phyloP scores from a whole-genome alignment of 1,139 yeast genomes.

The Diutina ranongensis region DNA sequence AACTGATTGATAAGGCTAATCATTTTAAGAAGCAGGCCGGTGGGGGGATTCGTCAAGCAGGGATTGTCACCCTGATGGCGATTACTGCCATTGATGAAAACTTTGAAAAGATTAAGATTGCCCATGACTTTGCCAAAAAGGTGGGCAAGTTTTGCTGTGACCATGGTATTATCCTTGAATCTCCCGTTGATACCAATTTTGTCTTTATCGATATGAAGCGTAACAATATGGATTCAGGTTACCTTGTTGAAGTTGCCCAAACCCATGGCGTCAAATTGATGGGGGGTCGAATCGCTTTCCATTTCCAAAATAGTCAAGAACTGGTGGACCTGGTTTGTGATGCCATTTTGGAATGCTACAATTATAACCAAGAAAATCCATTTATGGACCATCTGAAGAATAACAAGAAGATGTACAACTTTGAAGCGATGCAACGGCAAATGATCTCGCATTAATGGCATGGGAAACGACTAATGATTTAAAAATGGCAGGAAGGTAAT shows the following conservation, averaged over 20 bases:
- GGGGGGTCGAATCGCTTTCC: slow-evolving; percentile 78
- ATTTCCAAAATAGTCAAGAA: slow-evolving; percentile 61
- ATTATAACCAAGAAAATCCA: slow-evolving; percentile 25
- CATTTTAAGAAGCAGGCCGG: slow-evolving; percentile 92
- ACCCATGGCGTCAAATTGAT: slow-evolving; percentile 54
- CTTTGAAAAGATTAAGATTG: slow-evolving; percentile 43
- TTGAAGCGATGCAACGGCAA: slow-evolving; percentile 15
- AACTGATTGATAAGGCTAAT: slow-evolving; percentile 59
- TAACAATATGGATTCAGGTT: slow-evolving; percentile 48
- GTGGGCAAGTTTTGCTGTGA: slow-evolving; percentile 51
- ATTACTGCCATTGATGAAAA: slow-evolving; percentile 65
- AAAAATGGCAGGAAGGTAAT: not conserved
- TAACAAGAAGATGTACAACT: slow-evolving; percentile 24
- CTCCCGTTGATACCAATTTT: slow-evolving; percentile 81
- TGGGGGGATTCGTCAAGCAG: slow-evolving; percentile 90
- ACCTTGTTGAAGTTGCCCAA: slow-evolving; percentile 42
- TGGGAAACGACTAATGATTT: slow-evolving; percentile 3
- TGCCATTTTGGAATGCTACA: slow-evolving; percentile 47
- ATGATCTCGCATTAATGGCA: slow-evolving; percentile 8
- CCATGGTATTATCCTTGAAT: slow-evolving; percentile 44
- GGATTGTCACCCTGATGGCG: slow-evolving; percentile 78
- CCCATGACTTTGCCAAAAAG: slow-evolving; percentile 61
- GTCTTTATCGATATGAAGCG: slow-evolving; percentile 62
- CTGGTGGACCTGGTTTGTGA: slow-evolving; percentile 55
- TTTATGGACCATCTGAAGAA: slow-evolving; percentile 13